Evolutionary conservation across 768 basidiomycete genomes (phyloP), one percentile per base, ranked within the genome.

Genomic region (Mycena pura): DNA sequence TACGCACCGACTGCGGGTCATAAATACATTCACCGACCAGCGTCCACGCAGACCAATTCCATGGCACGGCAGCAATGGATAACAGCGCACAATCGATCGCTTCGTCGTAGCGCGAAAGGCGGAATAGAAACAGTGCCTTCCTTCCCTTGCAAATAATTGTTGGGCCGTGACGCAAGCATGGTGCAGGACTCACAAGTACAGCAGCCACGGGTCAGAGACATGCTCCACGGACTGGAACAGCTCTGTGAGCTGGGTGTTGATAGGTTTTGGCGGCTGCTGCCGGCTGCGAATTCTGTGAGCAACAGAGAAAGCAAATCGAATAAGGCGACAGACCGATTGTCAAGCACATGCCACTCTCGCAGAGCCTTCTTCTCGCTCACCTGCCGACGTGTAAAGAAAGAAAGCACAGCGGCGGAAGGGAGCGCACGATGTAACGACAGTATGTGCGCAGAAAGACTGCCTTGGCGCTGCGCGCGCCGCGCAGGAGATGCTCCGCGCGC

Each of bases 21-120:
- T 81, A 80, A 15, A 89, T 73, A 59, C 86, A 84, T 22, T 80
- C 76, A 5, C 78, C 77, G 17, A 92, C 77, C 32, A 87, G 77
- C 17, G 79, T 71, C 89, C 90, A 92, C 17, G 84, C 80, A 28
- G 86, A 85, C 90, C 90, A 92, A 68, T 92, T 92, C 82, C 86
- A 92, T 3, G 88, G 85, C 57, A 84, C 84, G 11, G 76, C 73
- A 22, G 73, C 72, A 9, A 91, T 78, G 13, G 88, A 88, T 27
- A 80, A 68, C 15, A 90, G 76, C 22, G 84, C 78, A 58, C 78
- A 79, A 62, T 90, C 87, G 8, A 90, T 83, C 6, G 90, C 89
- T 60, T 88, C 85, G 22, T 84, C 80, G 24, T 84, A 77, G 57
- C 86, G 78, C 43, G 83, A 80, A 28, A 90, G 76, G 13, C 88